Evolutionary conservation across 1,139 yeast species (phyloP).

Genomic region (Geotrichum australiense): DNA sequence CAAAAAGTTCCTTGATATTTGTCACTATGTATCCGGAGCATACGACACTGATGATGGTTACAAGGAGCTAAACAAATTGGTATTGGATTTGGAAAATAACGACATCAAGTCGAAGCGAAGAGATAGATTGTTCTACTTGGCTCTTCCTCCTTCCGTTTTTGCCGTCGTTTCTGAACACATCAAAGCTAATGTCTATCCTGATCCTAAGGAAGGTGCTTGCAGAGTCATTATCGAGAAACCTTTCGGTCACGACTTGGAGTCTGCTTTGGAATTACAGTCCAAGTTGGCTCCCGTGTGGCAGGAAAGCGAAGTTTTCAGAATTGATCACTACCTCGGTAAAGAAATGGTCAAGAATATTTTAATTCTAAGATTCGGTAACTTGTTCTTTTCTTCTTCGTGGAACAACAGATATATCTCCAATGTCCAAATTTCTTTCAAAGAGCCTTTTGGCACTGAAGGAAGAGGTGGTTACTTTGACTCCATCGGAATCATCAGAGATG

Average conservation of each 20-base stretch:
- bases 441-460: conserved; percentile 96
- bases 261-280: conserved; percentile 69
- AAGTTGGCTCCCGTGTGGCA: conserved; percentile 77
- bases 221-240: conserved; percentile 95
- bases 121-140: conserved; percentile 77
- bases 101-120: conserved; percentile 36
- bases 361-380: conserved; percentile 85
- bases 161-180: conserved; percentile 68
- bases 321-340: conserved; percentile 95
- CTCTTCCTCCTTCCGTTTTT: conserved; percentile 91
- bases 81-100: conserved; percentile 51
- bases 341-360: conserved; percentile 94
- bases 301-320: conserved; percentile 89
- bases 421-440: conserved; percentile 88
- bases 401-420: conserved; percentile 67
- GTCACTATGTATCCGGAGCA: conserved; percentile 66
- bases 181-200: conserved; percentile 62
- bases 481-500: conserved; percentile 95
- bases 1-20: conserved; percentile 56
- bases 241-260: conserved; percentile 83
- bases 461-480: conserved; percentile 96
- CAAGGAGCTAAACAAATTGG: conserved; percentile 45
- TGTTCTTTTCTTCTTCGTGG: conserved; percentile 81
- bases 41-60: conserved; percentile 79
- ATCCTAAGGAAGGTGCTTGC: conserved; percentile 53